Conservation (phyloP, 768 basidiomycete species). For the Paxillus ammoniavirescens region DNA sequence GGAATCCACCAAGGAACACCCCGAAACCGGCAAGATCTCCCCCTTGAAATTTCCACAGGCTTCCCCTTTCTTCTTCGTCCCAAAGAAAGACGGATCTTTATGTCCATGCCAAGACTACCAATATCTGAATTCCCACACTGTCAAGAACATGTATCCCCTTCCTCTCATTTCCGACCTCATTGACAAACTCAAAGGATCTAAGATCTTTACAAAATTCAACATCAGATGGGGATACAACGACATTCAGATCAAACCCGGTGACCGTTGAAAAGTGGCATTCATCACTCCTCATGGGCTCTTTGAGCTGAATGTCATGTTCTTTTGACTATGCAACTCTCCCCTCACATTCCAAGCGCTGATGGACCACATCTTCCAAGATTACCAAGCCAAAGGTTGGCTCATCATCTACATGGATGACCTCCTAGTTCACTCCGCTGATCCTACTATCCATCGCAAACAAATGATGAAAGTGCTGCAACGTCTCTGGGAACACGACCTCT, state of each 20-base stretch:
- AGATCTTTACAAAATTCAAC: background rate
- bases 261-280: background rate
- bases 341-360: constrained; percentile 17
- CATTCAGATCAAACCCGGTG: background rate
- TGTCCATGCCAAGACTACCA: no score
- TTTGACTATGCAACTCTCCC: constrained; percentile 14
- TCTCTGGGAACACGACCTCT: constrained; percentile 33
- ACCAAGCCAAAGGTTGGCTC: constrained; percentile 18
- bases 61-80: background rate
- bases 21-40: background rate
- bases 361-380: no score
- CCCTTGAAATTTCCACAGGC: background rate
- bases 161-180: background rate
- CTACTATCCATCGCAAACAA: constrained; percentile 7
- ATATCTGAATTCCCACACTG: background rate
- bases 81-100: background rate
- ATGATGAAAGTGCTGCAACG: constrained; percentile 23
- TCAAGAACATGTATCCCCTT: background rate
- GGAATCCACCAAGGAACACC: background rate
- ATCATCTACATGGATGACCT: constrained; percentile 30
- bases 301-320: constrained; percentile 19
- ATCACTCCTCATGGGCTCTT: background rate
- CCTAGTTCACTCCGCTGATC: constrained; percentile 15
- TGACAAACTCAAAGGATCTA: background rate
- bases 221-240: background rate